Base-by-base conservation (phyloP, 1,284 basidiomycete genomes). In the Ceratobasidium theobromae region DNA sequence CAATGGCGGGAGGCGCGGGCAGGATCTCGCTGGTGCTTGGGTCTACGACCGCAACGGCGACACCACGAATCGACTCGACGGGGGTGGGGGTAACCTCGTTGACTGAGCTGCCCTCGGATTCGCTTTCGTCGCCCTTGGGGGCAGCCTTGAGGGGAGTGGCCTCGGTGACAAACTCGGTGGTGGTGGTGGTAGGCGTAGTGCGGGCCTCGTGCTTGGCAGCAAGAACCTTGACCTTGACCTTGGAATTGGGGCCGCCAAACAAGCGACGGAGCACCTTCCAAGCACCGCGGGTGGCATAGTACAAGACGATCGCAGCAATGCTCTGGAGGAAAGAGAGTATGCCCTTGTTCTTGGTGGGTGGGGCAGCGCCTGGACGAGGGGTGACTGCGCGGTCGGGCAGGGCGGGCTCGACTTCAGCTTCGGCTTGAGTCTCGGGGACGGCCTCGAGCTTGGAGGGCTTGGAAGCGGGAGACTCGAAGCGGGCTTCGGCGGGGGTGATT, bases 211-310 rank as follows among this genome's bases (percentile, higher is more conserved):
- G n/a, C n/a, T n/a, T n/a, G n/a, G n/a, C n/a, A n/a, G n/a, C n/a
- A n/a, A n/a, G n/a, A n/a, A n/a, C n/a, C n/a, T n/a, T n/a, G n/a
- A n/a, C n/a, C n/a, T n/a, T n/a, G n/a, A n/a, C n/a, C n/a, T n/a
- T n/a, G n/a, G n/a, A n/a, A n/a, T n/a, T n/a, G n/a, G n/a, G n/a
- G n/a, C 45, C 4, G 32, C 55, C 55, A 25, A 48, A 16, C 55
- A n/a, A n/a, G n/a, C n/a, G n/a, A n/a, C n/a, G 30, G 35, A 58
- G 48, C 55, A 58, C 21, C 27, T 28, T 48, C 55, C 55, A 58
- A 9, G 55, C 55, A 25, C 53, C 38, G 11, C 38, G 43, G 12
- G 55, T 33, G 28, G 48, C 41, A 41, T 58, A 58, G 35, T 6
- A 58, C 25, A 58, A 14, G 43, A 58, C 40, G 14, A 30, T 43